These are phyloP conservation scores for Rosellinia necatrix DNA, from an alignment of 2,329 filamentous ascomycete genomes.

Conservation along the genomic window DNA sequence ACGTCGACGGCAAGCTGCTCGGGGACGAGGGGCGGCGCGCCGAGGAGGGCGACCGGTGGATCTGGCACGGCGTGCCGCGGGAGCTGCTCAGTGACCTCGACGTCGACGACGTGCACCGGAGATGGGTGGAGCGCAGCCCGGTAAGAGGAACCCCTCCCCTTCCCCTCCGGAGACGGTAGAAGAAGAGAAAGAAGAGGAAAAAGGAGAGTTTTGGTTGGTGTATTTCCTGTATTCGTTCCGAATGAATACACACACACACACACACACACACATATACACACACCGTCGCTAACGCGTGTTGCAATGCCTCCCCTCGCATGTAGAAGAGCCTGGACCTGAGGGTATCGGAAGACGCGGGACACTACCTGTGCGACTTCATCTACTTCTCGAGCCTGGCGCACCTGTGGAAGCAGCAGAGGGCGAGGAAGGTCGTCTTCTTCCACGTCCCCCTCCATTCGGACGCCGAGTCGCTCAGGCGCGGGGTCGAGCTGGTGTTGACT, in stretches of 20 bases:
- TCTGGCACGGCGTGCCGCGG: constrained; percentile 58
- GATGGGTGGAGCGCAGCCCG: constrained; percentile 59
- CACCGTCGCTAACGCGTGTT: constrained; percentile 24
- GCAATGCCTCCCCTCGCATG: not conserved
- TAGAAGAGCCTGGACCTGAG: constrained; percentile 50
- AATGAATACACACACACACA: no score
- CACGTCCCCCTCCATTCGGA: constrained; percentile 70
- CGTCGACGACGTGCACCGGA: constrained; percentile 57
- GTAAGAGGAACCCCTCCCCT: constrained; percentile 47
- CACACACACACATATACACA: no score
- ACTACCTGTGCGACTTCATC: constrained; percentile 79
- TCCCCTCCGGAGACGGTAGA: no score
- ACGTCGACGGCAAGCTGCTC: constrained; percentile 68
- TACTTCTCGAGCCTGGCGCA: constrained; percentile 71
- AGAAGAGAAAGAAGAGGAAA: no score
- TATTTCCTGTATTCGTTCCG: no score
- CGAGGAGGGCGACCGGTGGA: constrained; percentile 50
- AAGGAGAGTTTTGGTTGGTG: no score
- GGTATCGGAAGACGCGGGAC: constrained; percentile 71
- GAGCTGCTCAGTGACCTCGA: constrained; percentile 63
- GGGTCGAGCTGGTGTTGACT: constrained; percentile 57
- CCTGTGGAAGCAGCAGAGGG: constrained; percentile 52
- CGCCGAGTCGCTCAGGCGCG: constrained; percentile 51
- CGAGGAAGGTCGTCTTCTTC: constrained; percentile 66
- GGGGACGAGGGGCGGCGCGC: constrained; percentile 52